A percentile compares a stretch with the other conserved stretches of the same genome.
These are phyloP conservation scores for Komagataella pseudopastoris DNA, from an alignment of 805 yeast species.

Conservation along the genomic window DNA sequence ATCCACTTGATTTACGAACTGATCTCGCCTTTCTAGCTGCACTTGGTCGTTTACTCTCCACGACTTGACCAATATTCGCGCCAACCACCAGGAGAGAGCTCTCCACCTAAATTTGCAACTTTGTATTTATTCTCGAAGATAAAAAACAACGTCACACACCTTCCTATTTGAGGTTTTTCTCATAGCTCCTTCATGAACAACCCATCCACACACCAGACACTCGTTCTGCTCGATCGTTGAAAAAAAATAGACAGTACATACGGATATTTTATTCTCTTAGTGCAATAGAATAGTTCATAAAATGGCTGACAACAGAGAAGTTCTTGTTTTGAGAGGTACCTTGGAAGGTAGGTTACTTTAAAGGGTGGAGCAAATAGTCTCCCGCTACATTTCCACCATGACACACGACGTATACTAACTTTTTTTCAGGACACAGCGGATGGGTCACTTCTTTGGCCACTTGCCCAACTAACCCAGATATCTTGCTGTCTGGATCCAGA, in stretches of 20 bases:
- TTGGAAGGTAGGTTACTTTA: slow-evolving; percentile 55
- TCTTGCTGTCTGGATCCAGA: slow-evolving; percentile 96
- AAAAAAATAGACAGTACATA: neutral
- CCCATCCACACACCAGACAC: neutral
- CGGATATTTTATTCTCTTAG: neutral
- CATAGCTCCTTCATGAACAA: slow-evolving; percentile 9
- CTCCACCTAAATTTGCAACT: too few relatives aligned
- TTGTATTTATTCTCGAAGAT: neutral
- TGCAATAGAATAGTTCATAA: neutral
- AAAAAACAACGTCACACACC: neutral
- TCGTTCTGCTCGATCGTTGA: neutral
- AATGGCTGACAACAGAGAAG: slow-evolving; percentile 43
- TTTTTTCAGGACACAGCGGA: slow-evolving; percentile 53
- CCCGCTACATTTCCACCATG: neutral
- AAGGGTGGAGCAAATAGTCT: neutral
- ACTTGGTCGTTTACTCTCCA: neutral
- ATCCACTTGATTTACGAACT: too few relatives aligned
- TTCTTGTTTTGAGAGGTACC: slow-evolving; percentile 99
- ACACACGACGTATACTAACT: slow-evolving; percentile 3
- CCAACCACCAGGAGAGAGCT: neutral
- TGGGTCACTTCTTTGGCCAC: slow-evolving; percentile 99
- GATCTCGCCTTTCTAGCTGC: too few relatives aligned
- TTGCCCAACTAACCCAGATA: slow-evolving; percentile 95
- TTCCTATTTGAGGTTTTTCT: neutral
- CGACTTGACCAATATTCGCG: neutral